Evolutionary conservation across 352 stramenopile species (phyloP), one percentile per base, ranked within the genome.

Genomic region (Phytophthora aleatoria): DNA sequence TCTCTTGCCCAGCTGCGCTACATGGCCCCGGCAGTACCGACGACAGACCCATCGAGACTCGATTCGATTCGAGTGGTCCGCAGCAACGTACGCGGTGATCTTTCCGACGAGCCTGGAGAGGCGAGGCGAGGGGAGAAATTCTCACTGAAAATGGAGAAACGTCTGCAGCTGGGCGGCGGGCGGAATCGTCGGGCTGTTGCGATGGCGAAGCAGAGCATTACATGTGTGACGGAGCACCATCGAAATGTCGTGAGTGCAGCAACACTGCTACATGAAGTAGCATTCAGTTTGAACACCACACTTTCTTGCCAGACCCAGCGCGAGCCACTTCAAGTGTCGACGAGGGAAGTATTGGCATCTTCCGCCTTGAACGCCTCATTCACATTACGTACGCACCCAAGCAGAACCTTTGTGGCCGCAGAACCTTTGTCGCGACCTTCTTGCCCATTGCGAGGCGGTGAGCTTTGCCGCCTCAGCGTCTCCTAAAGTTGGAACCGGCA

Each of bases 1-100:
- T 55, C 44, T 30, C 24, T 47, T 11, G 16, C 27, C 28, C 54
- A 69, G 61, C 61, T 69, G 55, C 54, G 38, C 61, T 54, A 55
- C 61, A 64, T 69, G 61, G 38, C 9, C 20, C 0, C 20, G 20
- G 20, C 20, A 20, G 20, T 20, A 20, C 20, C 20, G 20, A 20
- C 12, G 42, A 6, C 48, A 45, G 28, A 30, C 60, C 26, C 57
- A 42, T 45, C 39, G 39, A 20, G 20, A 28, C 11, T 36, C 31
- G 38, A 24, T 20, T 45, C 39, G 39, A 45, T 52, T 53, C 50
- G 52, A 63, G 39, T 69, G 61, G 61, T 15, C 53, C 61, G 24
- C 50, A 42, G 35, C 35, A 43, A 20, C 20, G 20, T 20, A 20
- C 20, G 1, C 20, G 20, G 11, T 3, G 52, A n/a, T 36, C 24